Percentiles rank a stretch among this genome's conserved stretches.
These are phyloP conservation scores for Scleroderma bovista DNA, from an alignment of 768 basidiomycete species.

Conservation along the genomic window DNA sequence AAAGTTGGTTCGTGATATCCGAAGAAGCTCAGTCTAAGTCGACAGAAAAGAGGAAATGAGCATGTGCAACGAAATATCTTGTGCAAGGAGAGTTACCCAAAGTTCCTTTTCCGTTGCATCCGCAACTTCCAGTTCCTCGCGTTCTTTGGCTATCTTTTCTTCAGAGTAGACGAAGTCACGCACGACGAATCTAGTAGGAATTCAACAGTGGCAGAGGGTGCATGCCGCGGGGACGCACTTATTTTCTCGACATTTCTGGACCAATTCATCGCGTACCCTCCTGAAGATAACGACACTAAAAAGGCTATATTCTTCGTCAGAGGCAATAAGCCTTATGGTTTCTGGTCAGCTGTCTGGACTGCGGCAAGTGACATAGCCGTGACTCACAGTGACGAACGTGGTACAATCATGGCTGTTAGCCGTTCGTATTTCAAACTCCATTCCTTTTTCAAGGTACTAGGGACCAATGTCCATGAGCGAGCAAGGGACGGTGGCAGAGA, in stretches of 20 bases:
- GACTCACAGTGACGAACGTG: slow-evolving; percentile 79
- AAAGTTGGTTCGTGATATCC: slow-evolving; percentile 90
- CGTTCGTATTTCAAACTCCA: slow-evolving; percentile 91
- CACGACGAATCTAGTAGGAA: slow-evolving; percentile 68
- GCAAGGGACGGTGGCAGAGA: background rate
- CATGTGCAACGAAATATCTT: background rate
- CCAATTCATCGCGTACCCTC: slow-evolving; percentile 86
- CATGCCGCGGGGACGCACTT: slow-evolving; percentile 51
- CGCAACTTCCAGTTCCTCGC: slow-evolving; percentile 73
- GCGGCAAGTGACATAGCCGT: slow-evolving; percentile 6
- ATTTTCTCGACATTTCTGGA: slow-evolving; percentile 91
- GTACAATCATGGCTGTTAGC: slow-evolving; percentile 85
- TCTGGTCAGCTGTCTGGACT: slow-evolving; percentile 5
- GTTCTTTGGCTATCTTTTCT: slow-evolving; percentile 72
- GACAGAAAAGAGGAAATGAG: background rate
- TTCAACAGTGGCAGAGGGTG: slow-evolving; percentile 3
- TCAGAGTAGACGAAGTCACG: slow-evolving; percentile 93
- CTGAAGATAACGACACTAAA: slow-evolving; percentile 86
- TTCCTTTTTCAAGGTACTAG: slow-evolving; percentile 74
- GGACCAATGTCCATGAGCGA: slow-evolving; percentile 14
- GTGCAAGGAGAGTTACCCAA: slow-evolving; percentile 54
- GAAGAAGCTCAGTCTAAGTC: slow-evolving; percentile 88
- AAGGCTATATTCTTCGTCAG: slow-evolving; percentile 86
- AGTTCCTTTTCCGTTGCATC: slow-evolving; percentile 90
- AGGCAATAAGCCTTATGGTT: slow-evolving; percentile 54